phyloP scores from a whole-genome alignment of 306 rosid genomes.

The Pachyrhizus erosus region DNA sequence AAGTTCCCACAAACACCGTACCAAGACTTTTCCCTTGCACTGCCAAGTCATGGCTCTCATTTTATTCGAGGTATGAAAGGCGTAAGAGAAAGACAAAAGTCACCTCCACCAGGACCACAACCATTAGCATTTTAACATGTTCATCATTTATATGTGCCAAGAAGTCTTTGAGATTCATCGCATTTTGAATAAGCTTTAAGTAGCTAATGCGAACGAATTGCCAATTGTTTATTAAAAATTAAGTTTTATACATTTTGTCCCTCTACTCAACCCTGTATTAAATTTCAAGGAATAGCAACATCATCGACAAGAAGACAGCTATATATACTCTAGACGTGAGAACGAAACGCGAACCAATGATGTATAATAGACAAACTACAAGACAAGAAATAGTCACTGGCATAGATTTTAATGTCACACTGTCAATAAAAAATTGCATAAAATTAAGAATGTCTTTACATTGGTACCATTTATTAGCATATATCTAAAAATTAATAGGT shows the following conservation, averaged over 20 bases:
- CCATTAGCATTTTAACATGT: background rate
- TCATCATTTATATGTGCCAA: background rate
- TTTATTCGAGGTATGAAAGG: background rate
- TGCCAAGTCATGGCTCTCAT: background rate
- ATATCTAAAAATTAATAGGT: background rate
- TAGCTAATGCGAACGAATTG: background rate
- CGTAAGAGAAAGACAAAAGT: background rate
- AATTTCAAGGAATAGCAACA: slow-evolving; percentile 4
- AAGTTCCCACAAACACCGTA: slow-evolving; percentile 27
- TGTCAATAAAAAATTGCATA: background rate
- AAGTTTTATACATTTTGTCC: background rate
- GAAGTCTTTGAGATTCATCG: background rate
- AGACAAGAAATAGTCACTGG: background rate
- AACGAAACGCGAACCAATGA: background rate
- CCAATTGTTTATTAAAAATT: background rate
- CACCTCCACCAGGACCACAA: background rate
- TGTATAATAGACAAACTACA: background rate
- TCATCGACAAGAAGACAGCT: background rate
- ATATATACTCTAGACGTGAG: background rate
- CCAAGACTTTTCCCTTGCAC: background rate
- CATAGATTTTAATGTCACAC: too few species aligned
- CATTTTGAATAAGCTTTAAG: background rate
- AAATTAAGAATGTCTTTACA: background rate
- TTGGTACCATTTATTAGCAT: background rate
- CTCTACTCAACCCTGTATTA: slow-evolving; percentile 3